Percentiles rank a stretch among this genome's conserved stretches.
These are phyloP conservation scores for Mycena indigotica DNA, from an alignment of 768 basidiomycete genomes.

Conservation along the genomic window DNA sequence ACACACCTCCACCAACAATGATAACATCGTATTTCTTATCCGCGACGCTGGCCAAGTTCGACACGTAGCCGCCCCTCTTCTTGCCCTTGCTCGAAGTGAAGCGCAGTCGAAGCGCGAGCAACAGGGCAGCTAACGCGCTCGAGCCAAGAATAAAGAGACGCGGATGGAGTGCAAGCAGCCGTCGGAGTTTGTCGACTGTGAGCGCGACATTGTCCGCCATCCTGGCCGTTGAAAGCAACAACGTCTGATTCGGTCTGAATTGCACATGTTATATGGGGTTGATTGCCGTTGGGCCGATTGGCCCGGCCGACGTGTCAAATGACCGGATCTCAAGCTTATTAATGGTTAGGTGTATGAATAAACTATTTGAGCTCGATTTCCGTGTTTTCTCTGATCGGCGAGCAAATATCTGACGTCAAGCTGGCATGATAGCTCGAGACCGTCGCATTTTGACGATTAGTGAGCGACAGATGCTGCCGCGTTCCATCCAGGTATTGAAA, in stretches of 20 bases:
- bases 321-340: no score
- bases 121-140: constrained; percentile 6
- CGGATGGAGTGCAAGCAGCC: constrained; percentile 1
- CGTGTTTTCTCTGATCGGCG: no score
- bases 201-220: constrained; percentile 3
- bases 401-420: no score
- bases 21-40: constrained; percentile 48
- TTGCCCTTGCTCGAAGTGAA: background rate
- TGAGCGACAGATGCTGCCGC: no score
- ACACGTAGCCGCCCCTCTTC: constrained; percentile 11
- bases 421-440: no score
- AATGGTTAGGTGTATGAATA: no score
- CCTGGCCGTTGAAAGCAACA: background rate
- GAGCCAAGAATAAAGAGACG: constrained; percentile 7
- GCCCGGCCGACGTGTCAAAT: no score
- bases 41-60: constrained; percentile 19
- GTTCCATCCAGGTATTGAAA: no score
- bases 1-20: constrained; percentile 55
- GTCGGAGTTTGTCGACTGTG: constrained; percentile 5
- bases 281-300: no score
- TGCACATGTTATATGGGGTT: background rate
- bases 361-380: no score
- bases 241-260: no score
- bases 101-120: constrained; percentile 10
- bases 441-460: no score